Evolutionary conservation across 306 rosid genomes (phyloP), one percentile per base, ranked within the genome.

Genomic region (Inga leiocalycina): DNA sequence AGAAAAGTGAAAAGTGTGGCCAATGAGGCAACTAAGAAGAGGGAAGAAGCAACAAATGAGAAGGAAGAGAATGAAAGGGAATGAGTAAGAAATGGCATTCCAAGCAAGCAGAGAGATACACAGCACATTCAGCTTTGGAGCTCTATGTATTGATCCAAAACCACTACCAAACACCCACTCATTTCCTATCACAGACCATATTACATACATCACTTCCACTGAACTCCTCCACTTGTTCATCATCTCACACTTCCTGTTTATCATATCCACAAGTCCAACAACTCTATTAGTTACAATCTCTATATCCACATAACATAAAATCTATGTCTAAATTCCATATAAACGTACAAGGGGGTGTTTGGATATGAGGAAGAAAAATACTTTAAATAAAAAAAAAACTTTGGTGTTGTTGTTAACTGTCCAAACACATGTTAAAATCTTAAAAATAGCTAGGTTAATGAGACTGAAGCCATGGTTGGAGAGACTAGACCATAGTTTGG

Each of bases 141-240:
- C 94, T 35, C 82, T 82, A n/a, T 83, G 80, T 76, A 92, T 89
- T 0, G 97, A 90, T 14, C 91, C 89, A 75, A 92, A 88, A 57
- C 98, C 97, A 71, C 97, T 91, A 80, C 94, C 94, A 52, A 92
- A 94, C 0, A 90, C 84, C 99, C 99, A 96, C 46, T 93, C 97
- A 73, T 96, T 96, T 15, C 99, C 99, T 97, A 96, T 96, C 80
- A 96, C 98, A 56, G 93, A 96, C 98, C 99, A 96, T 86, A 92
- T 89, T 6, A 97, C 98, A 64, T 93, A 91, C 89, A 93, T 92
- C 2, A 96, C 92, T 49, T 96, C 99, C 6, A 93, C 88, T 44
- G 98, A 90, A 27, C 97, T 84, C 24, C 89, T 74, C 66, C 98
- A 93, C 84, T 85, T 92, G 81, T 87, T 82, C 94, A 91, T 93